A percentile compares a stretch with the other conserved stretches of the same genome.
Evolutionary conservation across 2,329 filamentous ascomycete genomes (phyloP).

Genomic region (Verruconis gallopava): DNA sequence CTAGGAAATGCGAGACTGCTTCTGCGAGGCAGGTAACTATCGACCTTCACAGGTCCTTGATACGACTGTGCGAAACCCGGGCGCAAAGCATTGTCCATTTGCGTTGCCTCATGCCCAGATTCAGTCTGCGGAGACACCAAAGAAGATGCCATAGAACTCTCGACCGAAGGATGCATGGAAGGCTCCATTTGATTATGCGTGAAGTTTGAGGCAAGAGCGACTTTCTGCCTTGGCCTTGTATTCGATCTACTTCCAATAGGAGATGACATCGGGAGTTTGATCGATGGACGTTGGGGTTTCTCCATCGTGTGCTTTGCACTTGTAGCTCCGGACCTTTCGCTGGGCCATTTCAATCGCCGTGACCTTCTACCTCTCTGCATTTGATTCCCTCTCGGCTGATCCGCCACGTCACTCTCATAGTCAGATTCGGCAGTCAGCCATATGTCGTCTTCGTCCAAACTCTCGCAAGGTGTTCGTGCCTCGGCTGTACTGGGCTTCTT

Average conservation of each 20-base stretch:
- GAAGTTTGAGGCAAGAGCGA: conserved; percentile 3
- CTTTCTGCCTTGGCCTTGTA: neutral
- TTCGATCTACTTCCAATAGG: neutral
- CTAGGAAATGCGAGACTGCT: conserved; percentile 3
- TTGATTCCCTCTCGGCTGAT: neutral
- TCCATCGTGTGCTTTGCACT: neutral
- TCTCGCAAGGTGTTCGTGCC: conserved; percentile 1
- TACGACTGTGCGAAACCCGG: conserved; percentile 8
- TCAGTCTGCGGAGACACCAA: no score
- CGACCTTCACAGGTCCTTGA: conserved; percentile 7
- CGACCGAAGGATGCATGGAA: no score
- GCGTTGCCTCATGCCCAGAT: no score
- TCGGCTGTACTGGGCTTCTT: neutral
- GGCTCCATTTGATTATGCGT: no score
- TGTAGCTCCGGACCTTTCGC: neutral
- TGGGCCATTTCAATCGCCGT: neutral
- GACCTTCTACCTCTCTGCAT: neutral
- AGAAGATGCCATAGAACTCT: no score
- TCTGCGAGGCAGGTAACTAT: neutral
- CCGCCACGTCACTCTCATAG: neutral
- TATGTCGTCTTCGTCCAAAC: conserved; percentile 15
- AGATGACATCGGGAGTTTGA: neutral
- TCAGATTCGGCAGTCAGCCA: conserved; percentile 21
- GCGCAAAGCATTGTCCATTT: no score
- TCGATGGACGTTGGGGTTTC: neutral